These are phyloP conservation scores for Geotrichum aggregatum DNA, from an alignment of 1,139 yeast genomes.

Conservation along the genomic window DNA sequence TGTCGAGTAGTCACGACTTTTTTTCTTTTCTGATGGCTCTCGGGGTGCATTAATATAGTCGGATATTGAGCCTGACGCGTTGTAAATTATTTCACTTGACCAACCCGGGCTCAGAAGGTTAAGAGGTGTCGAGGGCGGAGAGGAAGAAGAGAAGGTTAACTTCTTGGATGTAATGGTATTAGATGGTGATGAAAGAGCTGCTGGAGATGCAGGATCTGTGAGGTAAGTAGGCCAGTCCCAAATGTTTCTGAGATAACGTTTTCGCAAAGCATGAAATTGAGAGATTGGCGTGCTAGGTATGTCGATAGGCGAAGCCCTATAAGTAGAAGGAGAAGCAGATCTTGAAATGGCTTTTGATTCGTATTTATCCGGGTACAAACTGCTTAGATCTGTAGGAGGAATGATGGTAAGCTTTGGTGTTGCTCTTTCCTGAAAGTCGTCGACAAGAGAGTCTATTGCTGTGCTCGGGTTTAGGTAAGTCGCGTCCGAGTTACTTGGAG, in stretches of 20 bases:
- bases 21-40: neutral
- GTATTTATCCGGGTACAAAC: neutral
- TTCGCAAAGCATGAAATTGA: neutral
- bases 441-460: neutral
- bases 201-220: neutral
- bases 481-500: neutral
- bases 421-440: too few species aligned
- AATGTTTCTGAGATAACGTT: neutral
- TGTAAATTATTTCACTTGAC: neutral
- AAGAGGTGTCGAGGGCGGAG: neutral
- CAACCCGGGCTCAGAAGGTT: neutral
- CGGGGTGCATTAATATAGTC: neutral
- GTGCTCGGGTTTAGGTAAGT: neutral
- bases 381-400: neutral
- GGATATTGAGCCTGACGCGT: neutral
- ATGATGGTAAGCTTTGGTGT: neutral
- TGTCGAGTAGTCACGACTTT: too few species aligned
- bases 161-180: neutral
- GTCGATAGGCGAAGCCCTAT: conserved; percentile 2
- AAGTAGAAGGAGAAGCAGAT: conserved; percentile 2
- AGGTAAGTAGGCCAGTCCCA: conserved; percentile 4
- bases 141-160: neutral
- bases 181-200: neutral
- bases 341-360: neutral
- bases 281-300: neutral